phyloP scores from a whole-genome alignment of 2,329 filamentous ascomycete genomes.

The Colletotrichum sp. region DNA sequence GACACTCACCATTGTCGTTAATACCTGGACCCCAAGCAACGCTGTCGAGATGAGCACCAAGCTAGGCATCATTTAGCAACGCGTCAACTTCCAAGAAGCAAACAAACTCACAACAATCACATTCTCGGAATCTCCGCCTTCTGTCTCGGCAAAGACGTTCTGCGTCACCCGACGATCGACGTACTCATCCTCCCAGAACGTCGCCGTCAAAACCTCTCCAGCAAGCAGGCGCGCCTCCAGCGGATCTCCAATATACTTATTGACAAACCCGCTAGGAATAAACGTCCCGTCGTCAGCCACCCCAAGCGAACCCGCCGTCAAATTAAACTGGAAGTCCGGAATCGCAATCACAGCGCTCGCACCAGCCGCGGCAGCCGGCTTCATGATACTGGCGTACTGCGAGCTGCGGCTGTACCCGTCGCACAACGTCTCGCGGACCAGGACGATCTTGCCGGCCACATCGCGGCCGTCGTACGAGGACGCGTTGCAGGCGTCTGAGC shows the following conservation, averaged over 20 bases:
- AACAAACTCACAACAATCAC: constrained; percentile 32
- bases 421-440: constrained; percentile 34
- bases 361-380: constrained; percentile 31
- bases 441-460: constrained; percentile 33
- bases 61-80: not conserved
- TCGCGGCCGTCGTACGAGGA: constrained; percentile 29
- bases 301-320: constrained; percentile 33
- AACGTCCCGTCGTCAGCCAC: constrained; percentile 31
- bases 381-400: constrained; percentile 33
- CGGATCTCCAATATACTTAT: constrained; percentile 30
- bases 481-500: constrained; percentile 26
- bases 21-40: constrained; percentile 49
- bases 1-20: constrained; percentile 45
- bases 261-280: constrained; percentile 31
- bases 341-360: constrained; percentile 34
- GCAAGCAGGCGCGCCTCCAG: constrained; percentile 33
- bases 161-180: constrained; percentile 44
- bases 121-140: constrained; percentile 45
- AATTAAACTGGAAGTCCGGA: constrained; percentile 31
- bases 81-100: accelerated
- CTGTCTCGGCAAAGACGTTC: constrained; percentile 52
- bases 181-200: constrained; percentile 37
- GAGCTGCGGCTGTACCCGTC: constrained; percentile 15
- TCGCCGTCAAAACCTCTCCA: constrained; percentile 36
- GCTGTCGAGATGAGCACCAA: constrained; percentile 49